phyloP scores from a whole-genome alignment of 2,329 filamentous ascomycete species.

The Neofusicoccum ribis region DNA sequence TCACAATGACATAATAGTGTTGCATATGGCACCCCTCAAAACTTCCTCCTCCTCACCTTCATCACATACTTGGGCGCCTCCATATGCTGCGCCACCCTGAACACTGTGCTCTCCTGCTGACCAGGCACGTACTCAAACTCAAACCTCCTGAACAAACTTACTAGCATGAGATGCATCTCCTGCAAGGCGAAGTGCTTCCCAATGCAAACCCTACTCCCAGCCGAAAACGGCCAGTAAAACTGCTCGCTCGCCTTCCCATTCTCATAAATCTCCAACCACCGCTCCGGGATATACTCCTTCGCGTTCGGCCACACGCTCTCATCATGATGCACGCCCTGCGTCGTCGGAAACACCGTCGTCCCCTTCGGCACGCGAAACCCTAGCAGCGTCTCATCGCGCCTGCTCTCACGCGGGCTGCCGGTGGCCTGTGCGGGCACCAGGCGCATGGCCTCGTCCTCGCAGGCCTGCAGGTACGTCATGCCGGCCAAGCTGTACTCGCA shows the following conservation, averaged over 20 bases:
- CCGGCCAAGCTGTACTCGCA: constrained; percentile 39
- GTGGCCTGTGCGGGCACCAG: constrained; percentile 42
- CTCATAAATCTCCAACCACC: constrained; percentile 31
- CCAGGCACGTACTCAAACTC: constrained; percentile 8
- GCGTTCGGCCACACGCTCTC: constrained; percentile 26
- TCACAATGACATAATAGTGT: too few species aligned
- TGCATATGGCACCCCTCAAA: not conserved
- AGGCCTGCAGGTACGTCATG: constrained; percentile 41
- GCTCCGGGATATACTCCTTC: constrained; percentile 37
- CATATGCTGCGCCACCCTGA: constrained; percentile 3
- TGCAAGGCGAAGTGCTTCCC: constrained; percentile 5
- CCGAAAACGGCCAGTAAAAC: not conserved
- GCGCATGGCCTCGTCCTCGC: constrained; percentile 44
- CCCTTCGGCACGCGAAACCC: constrained; percentile 38
- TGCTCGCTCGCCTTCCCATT: constrained; percentile 23
- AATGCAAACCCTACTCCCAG: constrained; percentile 1
- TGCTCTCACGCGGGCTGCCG: constrained; percentile 38
- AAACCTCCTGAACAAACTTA: not conserved
- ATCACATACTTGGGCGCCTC: not conserved
- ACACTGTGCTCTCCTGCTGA: not conserved
- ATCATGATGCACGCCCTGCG: constrained; percentile 36
- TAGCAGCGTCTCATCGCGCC: constrained; percentile 39
- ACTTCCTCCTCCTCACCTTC: not conserved
- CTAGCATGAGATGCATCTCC: constrained; percentile 8
- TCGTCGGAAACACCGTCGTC: constrained; percentile 40